These are phyloP conservation scores for Colletotrichum zoysiae DNA, from an alignment of 2,329 filamentous ascomycete species.

Conservation along the genomic window DNA sequence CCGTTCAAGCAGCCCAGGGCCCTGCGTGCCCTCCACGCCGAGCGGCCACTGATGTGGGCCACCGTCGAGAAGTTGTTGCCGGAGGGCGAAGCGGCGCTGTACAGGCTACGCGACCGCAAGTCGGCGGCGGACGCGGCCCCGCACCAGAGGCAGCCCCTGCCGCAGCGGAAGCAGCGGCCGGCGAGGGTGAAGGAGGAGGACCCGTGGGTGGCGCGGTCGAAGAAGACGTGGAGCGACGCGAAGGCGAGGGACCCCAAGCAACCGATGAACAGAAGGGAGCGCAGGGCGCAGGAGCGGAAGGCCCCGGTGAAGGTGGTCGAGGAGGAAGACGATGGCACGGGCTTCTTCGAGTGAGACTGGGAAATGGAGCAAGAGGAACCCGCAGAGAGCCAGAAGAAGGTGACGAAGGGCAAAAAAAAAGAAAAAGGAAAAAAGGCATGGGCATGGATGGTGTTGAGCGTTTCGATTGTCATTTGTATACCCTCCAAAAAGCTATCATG, in stretches of 20 bases:
- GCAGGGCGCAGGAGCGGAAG: conserved; percentile 48
- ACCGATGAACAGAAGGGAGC: conserved; percentile 32
- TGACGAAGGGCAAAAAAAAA: not conserved
- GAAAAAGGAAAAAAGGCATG: not conserved
- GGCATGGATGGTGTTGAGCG: conserved; percentile 27
- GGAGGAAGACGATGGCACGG: conserved; percentile 66
- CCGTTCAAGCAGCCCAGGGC: conserved; percentile 57
- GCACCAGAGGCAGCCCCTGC: conserved; percentile 31
- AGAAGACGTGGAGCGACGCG: conserved; percentile 15
- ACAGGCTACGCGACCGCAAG: conserved; percentile 67
- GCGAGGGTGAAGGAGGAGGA: conserved; percentile 55
- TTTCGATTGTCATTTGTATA: conserved; percentile 35
- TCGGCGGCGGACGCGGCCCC: conserved; percentile 46
- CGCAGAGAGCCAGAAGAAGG: not conserved
- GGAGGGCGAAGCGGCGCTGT: conserved; percentile 65
- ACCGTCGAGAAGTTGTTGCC: conserved; percentile 74
- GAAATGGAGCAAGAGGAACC: not conserved
- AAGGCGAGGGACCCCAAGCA: conserved; percentile 44
- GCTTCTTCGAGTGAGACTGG: conserved; percentile 66
- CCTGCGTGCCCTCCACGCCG: conserved; percentile 54
- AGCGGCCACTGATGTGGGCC: conserved; percentile 74
- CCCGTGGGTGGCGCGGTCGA: conserved; percentile 25
- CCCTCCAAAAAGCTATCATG: conserved; percentile 31
- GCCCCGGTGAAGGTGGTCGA: conserved; percentile 53
- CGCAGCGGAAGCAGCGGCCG: conserved; percentile 41